Conservation (phyloP, 2,329 filamentous ascomycete species). For the Beauveria caledonica region DNA sequence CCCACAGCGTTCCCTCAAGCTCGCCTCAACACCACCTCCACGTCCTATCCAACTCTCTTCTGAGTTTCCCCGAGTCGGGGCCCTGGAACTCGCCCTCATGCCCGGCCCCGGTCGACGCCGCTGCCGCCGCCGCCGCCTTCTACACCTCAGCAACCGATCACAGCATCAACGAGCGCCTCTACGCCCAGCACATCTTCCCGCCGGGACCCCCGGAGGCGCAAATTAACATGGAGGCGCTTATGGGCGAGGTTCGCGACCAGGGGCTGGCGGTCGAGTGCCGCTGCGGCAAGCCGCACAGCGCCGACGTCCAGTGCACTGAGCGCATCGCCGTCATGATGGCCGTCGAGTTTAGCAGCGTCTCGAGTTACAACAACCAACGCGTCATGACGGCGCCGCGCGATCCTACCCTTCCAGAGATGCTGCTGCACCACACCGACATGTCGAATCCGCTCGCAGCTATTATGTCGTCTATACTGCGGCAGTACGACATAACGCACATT, state of each 20-base stretch:
- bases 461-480: constrained; percentile 17
- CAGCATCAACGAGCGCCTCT: not conserved
- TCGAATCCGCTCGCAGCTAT: constrained; percentile 18
- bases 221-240: not conserved
- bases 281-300: constrained; percentile 19
- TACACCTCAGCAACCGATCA: not conserved
- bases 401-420: constrained; percentile 17
- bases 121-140: not conserved
- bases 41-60: not conserved
- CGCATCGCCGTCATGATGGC: constrained; percentile 19
- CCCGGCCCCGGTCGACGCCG: constrained; percentile 12
- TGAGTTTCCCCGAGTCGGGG: not conserved
- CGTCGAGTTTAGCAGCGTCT: constrained; percentile 18
- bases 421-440: constrained; percentile 17
- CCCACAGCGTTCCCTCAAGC: not conserved
- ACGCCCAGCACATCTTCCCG: not conserved
- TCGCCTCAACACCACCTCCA: not conserved
- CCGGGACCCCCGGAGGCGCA: not conserved
- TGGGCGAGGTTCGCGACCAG: not conserved
- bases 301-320: constrained; percentile 18
- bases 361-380: constrained; percentile 15
- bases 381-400: constrained; percentile 17
- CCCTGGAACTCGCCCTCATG: not conserved
- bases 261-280: constrained; percentile 17
- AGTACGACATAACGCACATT: constrained; percentile 17